A percentile compares a stretch with the other conserved stretches of the same genome.
Conservation (phyloP, 2,329 filamentous ascomycete species). For the Tolypocladium nubicola region DNA sequence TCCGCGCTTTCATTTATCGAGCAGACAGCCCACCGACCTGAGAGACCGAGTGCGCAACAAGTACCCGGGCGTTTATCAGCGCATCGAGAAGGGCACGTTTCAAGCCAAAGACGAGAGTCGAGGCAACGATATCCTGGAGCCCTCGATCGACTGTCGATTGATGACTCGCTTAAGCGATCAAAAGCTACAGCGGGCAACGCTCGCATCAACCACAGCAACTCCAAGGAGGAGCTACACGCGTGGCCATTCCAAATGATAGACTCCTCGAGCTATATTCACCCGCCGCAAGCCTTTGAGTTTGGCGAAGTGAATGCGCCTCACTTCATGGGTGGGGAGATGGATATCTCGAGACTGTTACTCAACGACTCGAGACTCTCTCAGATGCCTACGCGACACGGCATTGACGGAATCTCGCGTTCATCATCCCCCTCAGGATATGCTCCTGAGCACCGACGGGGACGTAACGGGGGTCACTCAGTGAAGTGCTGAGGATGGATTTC, state of each 20-base stretch:
- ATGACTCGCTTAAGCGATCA: conserved; percentile 30
- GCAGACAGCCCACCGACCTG: conserved; percentile 50
- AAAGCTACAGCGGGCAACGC: conserved; percentile 27
- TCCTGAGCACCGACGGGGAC: conserved; percentile 9
- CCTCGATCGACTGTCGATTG: conserved; percentile 37
- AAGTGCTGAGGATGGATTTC: conserved; percentile 5
- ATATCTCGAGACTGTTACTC: conserved; percentile 49
- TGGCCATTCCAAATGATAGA: conserved; percentile 29
- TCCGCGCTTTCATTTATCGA: conserved; percentile 44
- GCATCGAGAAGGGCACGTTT: conserved; percentile 44
- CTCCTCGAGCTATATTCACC: conserved; percentile 13
- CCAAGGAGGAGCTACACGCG: conserved; percentile 36
- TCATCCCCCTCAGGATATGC: conserved; percentile 10
- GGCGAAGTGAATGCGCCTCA: conserved; percentile 27
- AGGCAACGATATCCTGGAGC: conserved; percentile 36
- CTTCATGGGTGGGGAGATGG: conserved; percentile 45
- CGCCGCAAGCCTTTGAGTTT: conserved; percentile 30
- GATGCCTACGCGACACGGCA: conserved; percentile 12
- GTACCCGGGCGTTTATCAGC: conserved; percentile 46
- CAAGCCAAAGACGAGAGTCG: conserved; percentile 31
- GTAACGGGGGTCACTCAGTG: conserved; percentile 7
- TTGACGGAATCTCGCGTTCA: conserved; percentile 13
- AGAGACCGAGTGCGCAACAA: conserved; percentile 55
- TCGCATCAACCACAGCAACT: conserved; percentile 27
- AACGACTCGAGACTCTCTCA: conserved; percentile 33